Conservation (phyloP, 208 protist genomes). For the Leishmania arabica region DNA sequence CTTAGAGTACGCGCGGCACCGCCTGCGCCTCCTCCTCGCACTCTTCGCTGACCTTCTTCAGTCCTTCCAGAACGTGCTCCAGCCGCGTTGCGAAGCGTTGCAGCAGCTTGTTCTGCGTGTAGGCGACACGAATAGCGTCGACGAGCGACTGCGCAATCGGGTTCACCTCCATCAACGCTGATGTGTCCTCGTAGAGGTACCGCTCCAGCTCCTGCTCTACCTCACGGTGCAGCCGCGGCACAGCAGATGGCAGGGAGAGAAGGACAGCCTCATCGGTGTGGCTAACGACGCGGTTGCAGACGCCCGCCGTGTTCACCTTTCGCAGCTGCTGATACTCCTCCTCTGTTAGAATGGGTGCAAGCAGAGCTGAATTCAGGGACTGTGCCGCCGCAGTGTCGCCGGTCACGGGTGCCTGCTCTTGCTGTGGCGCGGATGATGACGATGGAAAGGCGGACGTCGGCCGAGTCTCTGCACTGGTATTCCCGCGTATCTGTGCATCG, state of each 20-base stretch:
- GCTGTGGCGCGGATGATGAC: not conserved
- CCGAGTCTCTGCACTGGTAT: not conserved
- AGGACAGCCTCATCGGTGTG: constrained; percentile 59
- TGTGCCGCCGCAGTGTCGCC: not conserved
- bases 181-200: constrained; percentile 65
- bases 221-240: constrained; percentile 52
- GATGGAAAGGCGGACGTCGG: not conserved
- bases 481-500: not conserved
- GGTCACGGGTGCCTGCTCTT: not conserved
- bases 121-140: constrained; percentile 43
- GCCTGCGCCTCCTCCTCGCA: constrained; percentile 7
- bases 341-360: constrained; percentile 21
- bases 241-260: constrained; percentile 43
- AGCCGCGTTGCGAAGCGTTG: constrained; percentile 41
- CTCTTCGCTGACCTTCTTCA: constrained; percentile 48
- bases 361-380: not conserved
- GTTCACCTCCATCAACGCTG: constrained; percentile 62
- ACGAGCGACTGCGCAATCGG: constrained; percentile 42
- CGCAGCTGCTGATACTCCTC: constrained; percentile 25
- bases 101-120: constrained; percentile 65
- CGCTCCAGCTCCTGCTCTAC: constrained; percentile 79
- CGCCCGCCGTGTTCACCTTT: constrained; percentile 21
- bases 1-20: not conserved
- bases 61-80: constrained; percentile 34
- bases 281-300: constrained; percentile 60